Base-by-base conservation (phyloP, 495 filamentous ascomycete genomes). In the Penicillium pancosmium region DNA sequence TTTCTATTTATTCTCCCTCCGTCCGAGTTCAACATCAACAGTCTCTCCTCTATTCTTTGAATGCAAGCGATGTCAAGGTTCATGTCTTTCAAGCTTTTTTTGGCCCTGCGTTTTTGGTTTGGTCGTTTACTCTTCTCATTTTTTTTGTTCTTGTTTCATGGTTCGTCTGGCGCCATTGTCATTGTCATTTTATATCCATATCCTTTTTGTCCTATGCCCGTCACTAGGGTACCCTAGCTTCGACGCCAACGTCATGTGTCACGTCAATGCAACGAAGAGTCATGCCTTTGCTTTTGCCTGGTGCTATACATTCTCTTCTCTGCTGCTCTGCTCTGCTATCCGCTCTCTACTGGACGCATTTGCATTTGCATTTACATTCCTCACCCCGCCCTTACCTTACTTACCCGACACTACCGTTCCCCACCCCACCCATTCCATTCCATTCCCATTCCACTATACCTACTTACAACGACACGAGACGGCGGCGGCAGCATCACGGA, bases 201-300 rank as follows among this genome's bases (percentile, higher is more conserved):
- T 51, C 23, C 57, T 50, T 62, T 23, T 62, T 23, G n/a, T n/a
- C n/a, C n/a, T 51, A 4, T 35, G 51, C 34, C 54, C 54, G 27
- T 36, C 27, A 31, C 60, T 36, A 21, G 19, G 19, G 19, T 21
- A 21, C 19, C 19, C 19, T 21, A 68, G 49, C 47, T 54, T 60
- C 51, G 69, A 64, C 65, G 59, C 68, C 67, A 75, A 64, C 64
- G 57, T 69, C 67, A 75, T 70, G 69, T 73, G 18, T 63, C 68
- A 74, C 70, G 75, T 68, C 63, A 77, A 77, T 77, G 67, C 73
- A 78, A 78, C 75, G 75, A 74, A 76, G 70, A 75, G 64, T 73
- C 69, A 78, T 76, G 74, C 72, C 66, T 67, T 62, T 67, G 56
- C 43, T 48, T 65, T 66, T 64, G 56, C 21, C 36, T 13, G 34